Evolutionary conservation across 768 basidiomycete genomes (phyloP).

Genomic region (Leccinum aurantiacum): DNA sequence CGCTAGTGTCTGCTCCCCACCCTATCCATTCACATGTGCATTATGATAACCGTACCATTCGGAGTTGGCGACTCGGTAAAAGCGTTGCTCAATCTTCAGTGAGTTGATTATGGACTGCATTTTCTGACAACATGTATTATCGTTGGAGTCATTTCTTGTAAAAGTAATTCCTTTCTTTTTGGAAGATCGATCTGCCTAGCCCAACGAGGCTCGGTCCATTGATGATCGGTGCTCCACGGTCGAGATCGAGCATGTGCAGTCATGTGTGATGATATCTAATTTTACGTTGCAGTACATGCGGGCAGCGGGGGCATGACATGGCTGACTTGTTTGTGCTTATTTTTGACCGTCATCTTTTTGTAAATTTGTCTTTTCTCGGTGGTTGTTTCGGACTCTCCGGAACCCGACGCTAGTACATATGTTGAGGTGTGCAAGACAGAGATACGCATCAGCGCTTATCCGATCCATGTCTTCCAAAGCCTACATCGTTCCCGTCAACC

Average conservation of each 20-base stretch:
- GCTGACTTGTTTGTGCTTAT: neutral
- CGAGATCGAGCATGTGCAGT: neutral
- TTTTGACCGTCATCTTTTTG: neutral
- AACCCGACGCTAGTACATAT: conserved; percentile 26
- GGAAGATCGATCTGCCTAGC: too few species aligned
- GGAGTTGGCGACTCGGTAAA: neutral
- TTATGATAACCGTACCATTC: too few species aligned
- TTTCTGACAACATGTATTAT: neutral
- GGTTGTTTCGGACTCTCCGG: conserved; percentile 17
- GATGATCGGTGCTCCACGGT: neutral
- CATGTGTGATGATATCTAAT: too few species aligned
- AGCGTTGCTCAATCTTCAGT: neutral
- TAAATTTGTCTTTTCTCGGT: neutral
- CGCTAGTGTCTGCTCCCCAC: neutral
- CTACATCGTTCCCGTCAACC: conserved; percentile 59
- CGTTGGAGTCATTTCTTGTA: too few species aligned
- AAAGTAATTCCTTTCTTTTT: too few species aligned
- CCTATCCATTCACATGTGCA: too few species aligned
- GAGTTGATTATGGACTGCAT: neutral
- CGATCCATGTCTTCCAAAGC: conserved; percentile 55
- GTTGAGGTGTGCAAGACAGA: conserved; percentile 17
- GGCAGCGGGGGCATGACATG: neutral
- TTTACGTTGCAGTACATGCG: too few species aligned
- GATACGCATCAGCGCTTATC: conserved; percentile 22
- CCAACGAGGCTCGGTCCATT: too few species aligned